Evolutionary conservation across 495 filamentous ascomycete species (phyloP).

Genomic region (Trypethelium eluteriae): DNA sequence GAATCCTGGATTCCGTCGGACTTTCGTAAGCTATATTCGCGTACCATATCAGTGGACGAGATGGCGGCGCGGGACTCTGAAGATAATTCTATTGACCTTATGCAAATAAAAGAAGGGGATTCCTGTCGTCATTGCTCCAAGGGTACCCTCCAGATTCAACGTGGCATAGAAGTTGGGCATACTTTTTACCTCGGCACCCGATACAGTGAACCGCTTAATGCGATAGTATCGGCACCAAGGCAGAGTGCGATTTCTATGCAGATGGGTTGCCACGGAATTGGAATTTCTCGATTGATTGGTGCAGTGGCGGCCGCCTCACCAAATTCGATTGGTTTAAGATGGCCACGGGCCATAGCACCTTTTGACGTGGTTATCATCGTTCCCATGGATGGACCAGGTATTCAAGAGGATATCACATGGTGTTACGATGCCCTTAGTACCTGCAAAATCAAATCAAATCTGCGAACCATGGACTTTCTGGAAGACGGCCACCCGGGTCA

Average conservation of each 20-base stretch:
- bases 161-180: conserved; percentile 83
- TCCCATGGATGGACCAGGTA: conserved; percentile 39
- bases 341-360: conserved; percentile 80
- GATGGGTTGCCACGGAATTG: conserved; percentile 97
- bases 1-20: not conserved
- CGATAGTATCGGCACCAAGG: conserved; percentile 32
- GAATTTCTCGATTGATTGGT: conserved; percentile 82
- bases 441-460: not conserved
- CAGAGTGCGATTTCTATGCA: conserved; percentile 51
- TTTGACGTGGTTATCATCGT: conserved; percentile 70
- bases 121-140: conserved; percentile 59
- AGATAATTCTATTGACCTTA: conserved; percentile 42
- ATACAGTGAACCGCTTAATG: conserved; percentile 68
- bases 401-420: conserved; percentile 43
- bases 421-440: conserved; percentile 48
- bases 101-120: conserved; percentile 61
- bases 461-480: not conserved
- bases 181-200: conserved; percentile 90
- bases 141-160: conserved; percentile 57
- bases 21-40: not conserved
- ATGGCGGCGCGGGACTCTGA: not conserved
- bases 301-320: conserved; percentile 70
- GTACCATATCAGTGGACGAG: not conserved
- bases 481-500: too few relatives aligned
- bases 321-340: conserved; percentile 71